Percentiles rank a stretch among this genome's conserved stretches.
Conservation (phyloP, 2,329 filamentous ascomycete species). For the Calonectria hongkongensis region DNA sequence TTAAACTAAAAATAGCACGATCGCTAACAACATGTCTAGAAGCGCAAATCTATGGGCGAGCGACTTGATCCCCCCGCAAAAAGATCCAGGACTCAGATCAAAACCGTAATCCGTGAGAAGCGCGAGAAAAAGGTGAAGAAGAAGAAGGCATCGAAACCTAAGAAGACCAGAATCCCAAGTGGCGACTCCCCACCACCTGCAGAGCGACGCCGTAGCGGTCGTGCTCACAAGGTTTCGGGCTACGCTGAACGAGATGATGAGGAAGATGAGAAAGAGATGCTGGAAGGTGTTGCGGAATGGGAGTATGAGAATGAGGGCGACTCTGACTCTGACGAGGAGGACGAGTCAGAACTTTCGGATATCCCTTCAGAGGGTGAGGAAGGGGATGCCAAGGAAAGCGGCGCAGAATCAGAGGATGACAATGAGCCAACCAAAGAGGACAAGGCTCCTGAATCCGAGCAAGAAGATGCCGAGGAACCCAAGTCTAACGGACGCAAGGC, state of each 20-base stretch:
- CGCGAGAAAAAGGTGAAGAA: slow-evolving; percentile 60
- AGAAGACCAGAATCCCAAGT: slow-evolving; percentile 54
- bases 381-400: slow-evolving; percentile 37
- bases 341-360: slow-evolving; percentile 50
- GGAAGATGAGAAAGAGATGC: slow-evolving; percentile 77
- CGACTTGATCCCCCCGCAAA: slow-evolving; percentile 66
- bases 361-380: slow-evolving; percentile 44
- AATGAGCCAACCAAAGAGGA: slow-evolving; percentile 38
- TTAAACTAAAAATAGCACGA: not conserved
- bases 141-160: slow-evolving; percentile 60
- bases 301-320: slow-evolving; percentile 64
- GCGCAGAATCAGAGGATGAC: slow-evolving; percentile 40
- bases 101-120: slow-evolving; percentile 62
- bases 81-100: slow-evolving; percentile 61
- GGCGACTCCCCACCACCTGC: slow-evolving; percentile 59
- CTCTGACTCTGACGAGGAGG: slow-evolving; percentile 39
- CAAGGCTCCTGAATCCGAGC: slow-evolving; percentile 43
- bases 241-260: slow-evolving; percentile 75
- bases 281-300: slow-evolving; percentile 76
- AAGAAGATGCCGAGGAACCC: slow-evolving; percentile 46
- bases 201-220: slow-evolving; percentile 75
- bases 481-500: slow-evolving; percentile 54
- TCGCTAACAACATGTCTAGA: slow-evolving; percentile 64
- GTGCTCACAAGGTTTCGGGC: slow-evolving; percentile 66
- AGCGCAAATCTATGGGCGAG: slow-evolving; percentile 74